Conservation (phyloP, 306 rosid species). For the Vigna hirtella region DNA sequence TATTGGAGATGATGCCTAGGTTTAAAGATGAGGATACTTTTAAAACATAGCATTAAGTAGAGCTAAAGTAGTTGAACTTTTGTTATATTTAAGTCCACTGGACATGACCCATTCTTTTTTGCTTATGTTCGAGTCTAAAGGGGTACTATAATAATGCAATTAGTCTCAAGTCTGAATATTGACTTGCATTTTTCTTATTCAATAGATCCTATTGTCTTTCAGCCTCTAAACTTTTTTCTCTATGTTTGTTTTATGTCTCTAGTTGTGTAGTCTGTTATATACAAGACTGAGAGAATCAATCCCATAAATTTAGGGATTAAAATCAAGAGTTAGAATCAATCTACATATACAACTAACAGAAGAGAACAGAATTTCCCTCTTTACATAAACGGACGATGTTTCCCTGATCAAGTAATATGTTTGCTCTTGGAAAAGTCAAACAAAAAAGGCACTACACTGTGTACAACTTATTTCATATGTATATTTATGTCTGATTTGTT, state of each 20-base stretch:
- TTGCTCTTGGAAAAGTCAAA: conserved; percentile 1
- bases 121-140: too few relatives aligned
- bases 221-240: conserved; percentile 23
- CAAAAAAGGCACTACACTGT: conserved; percentile 26
- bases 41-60: too few relatives aligned
- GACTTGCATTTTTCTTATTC: conserved; percentile 27
- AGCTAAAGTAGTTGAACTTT: too few relatives aligned
- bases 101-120: too few relatives aligned
- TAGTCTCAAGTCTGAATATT: conserved; percentile 3
- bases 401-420: not conserved
- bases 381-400: not conserved
- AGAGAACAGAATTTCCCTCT: not conserved
- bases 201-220: conserved; percentile 7
- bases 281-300: not conserved
- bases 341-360: not conserved
- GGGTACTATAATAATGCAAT: not conserved
- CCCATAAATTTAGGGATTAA: not conserved
- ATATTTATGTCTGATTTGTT: not conserved
- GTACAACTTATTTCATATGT: not conserved
- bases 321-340: not conserved
- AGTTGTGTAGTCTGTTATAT: not conserved
- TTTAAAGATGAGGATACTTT: too few relatives aligned
- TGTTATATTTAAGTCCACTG: too few relatives aligned
- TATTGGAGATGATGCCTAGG: too few relatives aligned
- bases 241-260: conserved; percentile 13